Conservation (phyloP, 192 early-diverging fungal genomes). For the Allomyces arbusculus region DNA sequence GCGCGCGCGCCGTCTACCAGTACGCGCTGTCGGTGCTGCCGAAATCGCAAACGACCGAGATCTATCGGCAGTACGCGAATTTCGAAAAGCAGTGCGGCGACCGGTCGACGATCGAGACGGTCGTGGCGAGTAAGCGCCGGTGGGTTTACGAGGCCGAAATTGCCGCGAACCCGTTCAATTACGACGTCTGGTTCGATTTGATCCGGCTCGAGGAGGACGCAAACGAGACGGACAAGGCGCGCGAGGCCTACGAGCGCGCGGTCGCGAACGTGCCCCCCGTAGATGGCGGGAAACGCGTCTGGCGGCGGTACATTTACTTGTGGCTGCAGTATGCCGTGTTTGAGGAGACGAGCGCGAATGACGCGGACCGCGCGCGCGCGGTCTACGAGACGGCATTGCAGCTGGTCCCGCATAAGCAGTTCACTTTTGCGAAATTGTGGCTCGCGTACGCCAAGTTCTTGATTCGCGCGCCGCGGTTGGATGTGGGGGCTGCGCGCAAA, state of each 20-base stretch:
- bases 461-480: slow-evolving; percentile 38
- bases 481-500: slow-evolving; percentile 54
- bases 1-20: slow-evolving; percentile 89
- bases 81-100: slow-evolving; percentile 96
- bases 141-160: slow-evolving; percentile 71
- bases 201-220: slow-evolving; percentile 64
- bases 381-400: slow-evolving; percentile 68
- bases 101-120: slow-evolving; percentile 69
- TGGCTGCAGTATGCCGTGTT: slow-evolving; percentile 96
- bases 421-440: slow-evolving; percentile 98
- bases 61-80: slow-evolving; percentile 83
- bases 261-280: slow-evolving; percentile 60
- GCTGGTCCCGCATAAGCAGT: slow-evolving; percentile 74
- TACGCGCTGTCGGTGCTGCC: slow-evolving; percentile 79
- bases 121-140: slow-evolving; percentile 70
- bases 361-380: slow-evolving; percentile 53
- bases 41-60: slow-evolving; percentile 53
- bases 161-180: slow-evolving; percentile 59
- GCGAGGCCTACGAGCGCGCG: slow-evolving; percentile 91
- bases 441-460: slow-evolving; percentile 82
- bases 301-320: slow-evolving; percentile 96
- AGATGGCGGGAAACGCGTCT: slow-evolving; percentile 64
- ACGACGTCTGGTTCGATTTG: slow-evolving; percentile 98
- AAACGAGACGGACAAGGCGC: slow-evolving; percentile 40
- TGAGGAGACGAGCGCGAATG: slow-evolving; percentile 72